phyloP scores from a whole-genome alignment of 2,329 filamentous ascomycete species.

The Colletotrichum sp. region DNA sequence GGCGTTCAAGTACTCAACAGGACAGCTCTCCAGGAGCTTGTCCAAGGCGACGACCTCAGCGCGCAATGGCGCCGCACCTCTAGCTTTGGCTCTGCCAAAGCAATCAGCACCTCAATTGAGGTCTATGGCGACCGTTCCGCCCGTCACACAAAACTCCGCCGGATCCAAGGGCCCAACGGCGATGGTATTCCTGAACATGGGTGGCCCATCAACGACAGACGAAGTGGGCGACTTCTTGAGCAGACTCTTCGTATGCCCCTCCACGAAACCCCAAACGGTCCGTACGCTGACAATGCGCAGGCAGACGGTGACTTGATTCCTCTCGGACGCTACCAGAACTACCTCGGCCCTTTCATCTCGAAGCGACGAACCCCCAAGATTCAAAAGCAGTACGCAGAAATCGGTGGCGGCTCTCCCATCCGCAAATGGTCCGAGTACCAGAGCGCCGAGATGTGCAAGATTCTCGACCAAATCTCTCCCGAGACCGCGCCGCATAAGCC shows the following conservation, averaged over 20 bases:
- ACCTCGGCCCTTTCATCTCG: slow-evolving; percentile 88
- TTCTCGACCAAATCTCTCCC: slow-evolving; percentile 88
- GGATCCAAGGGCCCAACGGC: slow-evolving; percentile 83
- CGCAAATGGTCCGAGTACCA: slow-evolving; percentile 98
- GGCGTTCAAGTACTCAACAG: slow-evolving; percentile 44
- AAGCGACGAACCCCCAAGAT: slow-evolving; percentile 93
- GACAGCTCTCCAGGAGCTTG: slow-evolving; percentile 38
- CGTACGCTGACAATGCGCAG: slow-evolving; percentile 47
- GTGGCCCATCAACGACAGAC: slow-evolving; percentile 84
- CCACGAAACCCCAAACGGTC: neutral
- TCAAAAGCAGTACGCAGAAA: slow-evolving; percentile 91
- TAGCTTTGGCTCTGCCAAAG: slow-evolving; percentile 29
- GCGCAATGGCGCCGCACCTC: slow-evolving; percentile 21
- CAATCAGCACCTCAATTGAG: slow-evolving; percentile 44
- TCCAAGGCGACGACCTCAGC: slow-evolving; percentile 13
- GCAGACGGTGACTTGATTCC: slow-evolving; percentile 94
- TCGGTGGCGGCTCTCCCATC: slow-evolving; percentile 97
- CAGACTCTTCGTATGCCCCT: slow-evolving; percentile 79
- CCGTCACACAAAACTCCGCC: slow-evolving; percentile 79
- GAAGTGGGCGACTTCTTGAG: slow-evolving; percentile 92
- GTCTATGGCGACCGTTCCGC: slow-evolving; percentile 69
- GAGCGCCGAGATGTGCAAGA: slow-evolving; percentile 94
- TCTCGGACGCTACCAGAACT: slow-evolving; percentile 88
- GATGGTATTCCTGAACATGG: slow-evolving; percentile 99
- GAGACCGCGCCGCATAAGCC: slow-evolving; percentile 96